Conservation (phyloP, 2,329 filamentous ascomycete species). For the Ophiocordyceps camponoti-floridani region DNA sequence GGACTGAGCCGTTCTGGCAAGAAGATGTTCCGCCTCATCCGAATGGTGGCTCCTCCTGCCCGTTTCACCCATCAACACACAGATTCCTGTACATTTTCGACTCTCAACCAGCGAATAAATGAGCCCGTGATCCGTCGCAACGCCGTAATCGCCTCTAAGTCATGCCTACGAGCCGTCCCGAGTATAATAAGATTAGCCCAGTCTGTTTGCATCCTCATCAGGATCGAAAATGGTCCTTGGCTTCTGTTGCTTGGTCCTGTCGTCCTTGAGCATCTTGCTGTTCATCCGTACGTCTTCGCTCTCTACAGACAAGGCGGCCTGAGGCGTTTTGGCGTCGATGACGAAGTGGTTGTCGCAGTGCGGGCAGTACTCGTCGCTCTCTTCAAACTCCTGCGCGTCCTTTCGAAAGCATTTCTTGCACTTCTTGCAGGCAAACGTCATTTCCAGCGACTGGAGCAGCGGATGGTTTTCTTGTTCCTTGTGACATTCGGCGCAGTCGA, state of each 20-base stretch:
- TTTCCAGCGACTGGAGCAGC: slow-evolving; percentile 63
- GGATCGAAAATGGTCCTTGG: slow-evolving; percentile 57
- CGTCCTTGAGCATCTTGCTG: slow-evolving; percentile 82
- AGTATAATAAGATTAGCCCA: slow-evolving; percentile 37
- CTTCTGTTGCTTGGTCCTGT: slow-evolving; percentile 46
- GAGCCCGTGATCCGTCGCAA: slow-evolving; percentile 10
- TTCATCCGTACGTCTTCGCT: slow-evolving; percentile 80
- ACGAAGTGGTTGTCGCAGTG: slow-evolving; percentile 99
- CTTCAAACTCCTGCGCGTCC: slow-evolving; percentile 79
- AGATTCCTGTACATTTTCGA: slow-evolving; percentile 5
- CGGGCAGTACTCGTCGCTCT: slow-evolving; percentile 95
- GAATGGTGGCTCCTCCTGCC: slow-evolving; percentile 8
- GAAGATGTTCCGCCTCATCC: slow-evolving; percentile 8
- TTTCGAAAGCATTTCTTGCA: slow-evolving; percentile 98
- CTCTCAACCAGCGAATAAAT: neutral
- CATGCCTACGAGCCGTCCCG: neutral
- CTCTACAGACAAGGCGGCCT: slow-evolving; percentile 71
- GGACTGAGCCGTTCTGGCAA: slow-evolving; percentile 12
- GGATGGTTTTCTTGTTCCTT: slow-evolving; percentile 60
- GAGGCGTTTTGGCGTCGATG: slow-evolving; percentile 70
- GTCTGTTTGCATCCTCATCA: slow-evolving; percentile 52
- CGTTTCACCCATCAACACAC: slow-evolving; percentile 14
- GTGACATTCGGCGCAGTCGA: slow-evolving; percentile 95
- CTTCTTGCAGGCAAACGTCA: slow-evolving; percentile 96
- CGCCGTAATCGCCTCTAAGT: slow-evolving; percentile 9